Percentiles rank a stretch among this genome's conserved stretches.
phyloP scores from a whole-genome alignment of 2,329 filamentous ascomycete genomes.

The Pseudocercospora musae region DNA sequence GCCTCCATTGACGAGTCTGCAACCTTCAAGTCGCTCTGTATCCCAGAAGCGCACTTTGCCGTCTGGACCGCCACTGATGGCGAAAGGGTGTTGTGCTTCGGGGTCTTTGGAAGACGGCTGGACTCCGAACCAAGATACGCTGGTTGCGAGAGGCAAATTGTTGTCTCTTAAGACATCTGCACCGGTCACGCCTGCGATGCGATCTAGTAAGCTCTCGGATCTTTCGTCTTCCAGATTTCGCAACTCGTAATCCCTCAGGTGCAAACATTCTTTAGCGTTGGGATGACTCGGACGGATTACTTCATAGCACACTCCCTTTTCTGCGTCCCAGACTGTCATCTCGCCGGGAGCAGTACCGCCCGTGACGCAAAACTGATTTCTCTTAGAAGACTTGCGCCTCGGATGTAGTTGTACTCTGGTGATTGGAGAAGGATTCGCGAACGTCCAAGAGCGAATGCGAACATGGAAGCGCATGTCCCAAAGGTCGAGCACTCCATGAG shows the following conservation, averaged over 20 bases:
- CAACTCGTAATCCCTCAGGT: slow-evolving; percentile 67
- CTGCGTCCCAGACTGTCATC: slow-evolving; percentile 91
- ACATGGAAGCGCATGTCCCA: slow-evolving; percentile 97
- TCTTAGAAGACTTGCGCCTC: slow-evolving; percentile 51
- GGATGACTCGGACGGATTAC: slow-evolving; percentile 69
- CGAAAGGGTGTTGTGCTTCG: slow-evolving; percentile 73
- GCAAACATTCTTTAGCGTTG: slow-evolving; percentile 46
- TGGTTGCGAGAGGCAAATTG: slow-evolving; percentile 33
- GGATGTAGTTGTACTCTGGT: slow-evolving; percentile 78
- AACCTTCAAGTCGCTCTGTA: slow-evolving; percentile 71
- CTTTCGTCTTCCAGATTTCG: slow-evolving; percentile 89
- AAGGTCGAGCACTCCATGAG: slow-evolving; percentile 85
- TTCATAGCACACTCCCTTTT: slow-evolving; percentile 83
- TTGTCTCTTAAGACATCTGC: slow-evolving; percentile 38
- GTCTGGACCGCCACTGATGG: slow-evolving; percentile 84
- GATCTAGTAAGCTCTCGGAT: slow-evolving; percentile 78
- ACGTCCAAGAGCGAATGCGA: slow-evolving; percentile 80
- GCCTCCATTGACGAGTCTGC: slow-evolving; percentile 75
- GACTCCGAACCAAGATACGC: slow-evolving; percentile 56
- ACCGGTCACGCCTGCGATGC: slow-evolving; percentile 67
- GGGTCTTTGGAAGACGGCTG: slow-evolving; percentile 67
- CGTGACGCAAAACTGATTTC: slow-evolving; percentile 82
- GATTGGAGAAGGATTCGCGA: slow-evolving; percentile 76
- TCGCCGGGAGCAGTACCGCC: slow-evolving; percentile 85
- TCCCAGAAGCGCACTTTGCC: slow-evolving; percentile 95